phyloP scores from a whole-genome alignment of 2,329 filamentous ascomycete genomes.

The Colletotrichum chrysophilum region DNA sequence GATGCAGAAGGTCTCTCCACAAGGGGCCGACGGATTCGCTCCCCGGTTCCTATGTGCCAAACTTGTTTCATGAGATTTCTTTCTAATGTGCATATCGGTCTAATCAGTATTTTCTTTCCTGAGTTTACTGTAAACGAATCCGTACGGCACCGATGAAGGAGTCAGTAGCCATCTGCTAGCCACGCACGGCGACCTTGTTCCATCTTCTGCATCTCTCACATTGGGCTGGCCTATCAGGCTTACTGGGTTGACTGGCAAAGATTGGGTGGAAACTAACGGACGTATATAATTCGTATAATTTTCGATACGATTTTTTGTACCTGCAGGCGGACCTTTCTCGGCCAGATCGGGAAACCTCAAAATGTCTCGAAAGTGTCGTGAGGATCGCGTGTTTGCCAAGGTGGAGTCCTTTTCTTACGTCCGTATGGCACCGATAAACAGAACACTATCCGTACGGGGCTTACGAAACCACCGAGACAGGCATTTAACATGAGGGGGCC shows the following conservation, averaged over 20 bases:
- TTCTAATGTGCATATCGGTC: background rate
- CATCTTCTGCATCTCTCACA: background rate
- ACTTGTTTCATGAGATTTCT: background rate
- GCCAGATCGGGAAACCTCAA: background rate
- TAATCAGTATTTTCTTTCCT: background rate
- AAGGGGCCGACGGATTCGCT: background rate
- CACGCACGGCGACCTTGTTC: background rate
- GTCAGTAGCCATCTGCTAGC: background rate
- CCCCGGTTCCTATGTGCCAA: background rate
- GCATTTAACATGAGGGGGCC: background rate
- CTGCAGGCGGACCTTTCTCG: background rate
- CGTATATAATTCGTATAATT: background rate
- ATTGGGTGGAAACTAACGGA: background rate
- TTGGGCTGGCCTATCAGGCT: background rate
- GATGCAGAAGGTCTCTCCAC: background rate
- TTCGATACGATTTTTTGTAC: background rate
- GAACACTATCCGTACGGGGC: background rate
- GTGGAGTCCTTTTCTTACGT: background rate
- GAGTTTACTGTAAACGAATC: background rate
- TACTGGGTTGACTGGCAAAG: background rate
- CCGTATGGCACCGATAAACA: background rate
- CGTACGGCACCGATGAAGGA: background rate
- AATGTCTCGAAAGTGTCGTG: background rate
- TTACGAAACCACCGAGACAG: slow-evolving; percentile 3
- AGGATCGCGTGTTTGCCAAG: background rate